These are phyloP conservation scores for Aspergillus spinulosporus DNA, from an alignment of 2,329 filamentous ascomycete genomes.

Conservation along the genomic window DNA sequence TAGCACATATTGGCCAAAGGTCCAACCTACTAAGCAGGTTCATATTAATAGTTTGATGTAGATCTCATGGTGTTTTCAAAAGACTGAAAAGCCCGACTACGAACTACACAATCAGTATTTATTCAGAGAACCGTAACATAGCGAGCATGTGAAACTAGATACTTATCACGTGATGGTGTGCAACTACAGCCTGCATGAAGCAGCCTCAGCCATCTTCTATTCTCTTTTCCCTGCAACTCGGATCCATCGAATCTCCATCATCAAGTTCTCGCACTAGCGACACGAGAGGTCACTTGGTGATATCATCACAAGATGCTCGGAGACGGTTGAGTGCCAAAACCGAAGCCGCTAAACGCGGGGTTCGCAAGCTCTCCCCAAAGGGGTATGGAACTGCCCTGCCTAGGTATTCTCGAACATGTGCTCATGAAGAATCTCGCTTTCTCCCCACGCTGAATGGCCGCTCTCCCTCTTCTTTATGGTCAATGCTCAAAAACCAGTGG, in stretches of 20 bases:
- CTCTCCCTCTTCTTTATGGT: not conserved
- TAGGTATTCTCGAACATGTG: constrained; percentile 4
- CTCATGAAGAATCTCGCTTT: not conserved
- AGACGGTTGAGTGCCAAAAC: not conserved
- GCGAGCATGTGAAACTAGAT: not conserved
- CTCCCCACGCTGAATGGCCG: constrained; percentile 3
- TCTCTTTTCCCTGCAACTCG: not conserved
- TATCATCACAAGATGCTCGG: constrained; percentile 6
- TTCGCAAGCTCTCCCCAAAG: constrained; percentile 22
- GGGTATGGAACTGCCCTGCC: constrained; percentile 11
- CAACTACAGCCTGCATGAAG: not conserved
- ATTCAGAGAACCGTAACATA: too few relatives aligned
- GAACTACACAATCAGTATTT: too few relatives aligned
- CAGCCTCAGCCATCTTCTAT: not conserved
- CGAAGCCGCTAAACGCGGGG: constrained; percentile 20
- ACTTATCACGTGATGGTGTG: not conserved
- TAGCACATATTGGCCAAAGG: too few relatives aligned
- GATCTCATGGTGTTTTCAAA: too few relatives aligned
- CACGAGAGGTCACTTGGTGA: not conserved
- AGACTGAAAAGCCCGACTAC: too few relatives aligned
- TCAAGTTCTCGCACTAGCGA: not conserved
- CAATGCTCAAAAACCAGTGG: constrained; percentile 1
- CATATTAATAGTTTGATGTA: too few relatives aligned
- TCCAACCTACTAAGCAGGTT: too few relatives aligned
- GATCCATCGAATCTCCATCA: not conserved